Percentiles rank a stretch among this genome's conserved stretches.
Conservation (phyloP, 2,329 filamentous ascomycete species). For the Exserohilum rostratum region DNA sequence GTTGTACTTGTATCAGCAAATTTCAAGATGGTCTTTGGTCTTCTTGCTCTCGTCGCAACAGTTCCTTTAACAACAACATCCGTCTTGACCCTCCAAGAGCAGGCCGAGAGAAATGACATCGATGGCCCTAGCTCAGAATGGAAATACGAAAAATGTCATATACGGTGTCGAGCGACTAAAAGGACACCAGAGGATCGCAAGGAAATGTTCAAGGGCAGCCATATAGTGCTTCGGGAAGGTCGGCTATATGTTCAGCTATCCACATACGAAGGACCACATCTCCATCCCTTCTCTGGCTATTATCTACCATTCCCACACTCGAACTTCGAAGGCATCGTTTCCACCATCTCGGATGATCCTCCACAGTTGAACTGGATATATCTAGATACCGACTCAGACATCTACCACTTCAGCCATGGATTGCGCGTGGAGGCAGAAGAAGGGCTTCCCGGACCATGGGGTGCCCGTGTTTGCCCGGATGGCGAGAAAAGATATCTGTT, state of each 20-base stretch:
- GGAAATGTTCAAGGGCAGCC: slow-evolving; percentile 21
- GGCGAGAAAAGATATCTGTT: slow-evolving; percentile 62
- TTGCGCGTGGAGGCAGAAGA: slow-evolving; percentile 66
- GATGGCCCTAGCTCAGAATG: slow-evolving; percentile 21
- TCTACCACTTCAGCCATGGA: slow-evolving; percentile 49
- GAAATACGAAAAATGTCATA: slow-evolving; percentile 30
- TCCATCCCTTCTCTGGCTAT: slow-evolving; percentile 56
- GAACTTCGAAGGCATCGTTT: slow-evolving; percentile 53
- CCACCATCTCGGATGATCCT: slow-evolving; percentile 57
- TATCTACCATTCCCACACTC: slow-evolving; percentile 56
- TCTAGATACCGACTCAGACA: slow-evolving; percentile 62
- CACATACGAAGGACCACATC: slow-evolving; percentile 18
- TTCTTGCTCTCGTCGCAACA: slow-evolving; percentile 21
- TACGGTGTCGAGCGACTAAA: slow-evolving; percentile 23
- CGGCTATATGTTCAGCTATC: slow-evolving; percentile 30
- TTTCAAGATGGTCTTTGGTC: slow-evolving; percentile 21
- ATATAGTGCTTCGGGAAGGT: slow-evolving; percentile 22
- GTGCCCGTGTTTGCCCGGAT: slow-evolving; percentile 74
- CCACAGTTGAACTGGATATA: slow-evolving; percentile 73
- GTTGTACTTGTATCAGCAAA: too few relatives aligned
- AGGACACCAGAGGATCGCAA: slow-evolving; percentile 26
- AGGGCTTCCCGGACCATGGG: slow-evolving; percentile 49
- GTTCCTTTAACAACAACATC: slow-evolving; percentile 29
- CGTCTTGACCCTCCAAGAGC: slow-evolving; percentile 26
- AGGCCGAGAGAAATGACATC: slow-evolving; percentile 25